These are phyloP conservation scores for Cercospora zeae-maydis DNA, from an alignment of 2,329 filamentous ascomycete genomes.

Conservation along the genomic window DNA sequence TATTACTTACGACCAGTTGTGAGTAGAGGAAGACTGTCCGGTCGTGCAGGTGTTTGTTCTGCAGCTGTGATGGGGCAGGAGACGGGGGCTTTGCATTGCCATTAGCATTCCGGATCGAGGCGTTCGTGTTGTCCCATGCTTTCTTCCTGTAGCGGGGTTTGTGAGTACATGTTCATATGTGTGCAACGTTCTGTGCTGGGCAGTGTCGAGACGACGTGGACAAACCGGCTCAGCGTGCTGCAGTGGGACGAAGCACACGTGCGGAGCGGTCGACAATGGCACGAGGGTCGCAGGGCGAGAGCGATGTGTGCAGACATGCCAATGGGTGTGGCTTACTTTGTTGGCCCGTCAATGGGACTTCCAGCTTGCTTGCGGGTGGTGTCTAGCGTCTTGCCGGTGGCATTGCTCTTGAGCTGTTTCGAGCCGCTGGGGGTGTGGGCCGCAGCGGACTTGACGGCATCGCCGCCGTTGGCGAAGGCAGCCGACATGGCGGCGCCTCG, in stretches of 20 bases:
- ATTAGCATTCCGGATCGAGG: conserved; percentile 43
- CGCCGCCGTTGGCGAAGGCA: conserved; percentile 31
- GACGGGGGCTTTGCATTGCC: conserved; percentile 44
- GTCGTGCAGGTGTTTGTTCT: conserved; percentile 53
- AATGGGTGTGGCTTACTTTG: conserved; percentile 48
- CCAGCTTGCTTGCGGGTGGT: conserved; percentile 53
- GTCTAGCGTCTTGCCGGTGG: conserved; percentile 51
- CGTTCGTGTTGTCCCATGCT: conserved; percentile 12
- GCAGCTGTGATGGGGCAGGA: conserved; percentile 20
- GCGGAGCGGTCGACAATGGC: neutral
- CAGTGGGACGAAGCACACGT: conserved; percentile 9
- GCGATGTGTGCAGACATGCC: conserved; percentile 2
- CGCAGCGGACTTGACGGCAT: conserved; percentile 20
- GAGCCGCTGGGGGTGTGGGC: conserved; percentile 12
- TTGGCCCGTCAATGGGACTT: conserved; percentile 53
- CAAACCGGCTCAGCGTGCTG: conserved; percentile 8
- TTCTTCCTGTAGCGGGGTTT: conserved; percentile 4
- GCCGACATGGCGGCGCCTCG: conserved; percentile 29
- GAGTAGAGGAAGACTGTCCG: conserved; percentile 57
- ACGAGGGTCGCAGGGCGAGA: neutral
- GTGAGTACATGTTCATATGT: neutral
- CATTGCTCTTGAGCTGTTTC: conserved; percentile 50
- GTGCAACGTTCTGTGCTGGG: neutral
- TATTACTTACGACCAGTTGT: conserved; percentile 56
- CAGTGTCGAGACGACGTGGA: neutral